A percentile compares a stretch with the other conserved stretches of the same genome.
Conservation (phyloP, 176 grass and related monocot genomes). For the Phoenix roebelenii region DNA sequence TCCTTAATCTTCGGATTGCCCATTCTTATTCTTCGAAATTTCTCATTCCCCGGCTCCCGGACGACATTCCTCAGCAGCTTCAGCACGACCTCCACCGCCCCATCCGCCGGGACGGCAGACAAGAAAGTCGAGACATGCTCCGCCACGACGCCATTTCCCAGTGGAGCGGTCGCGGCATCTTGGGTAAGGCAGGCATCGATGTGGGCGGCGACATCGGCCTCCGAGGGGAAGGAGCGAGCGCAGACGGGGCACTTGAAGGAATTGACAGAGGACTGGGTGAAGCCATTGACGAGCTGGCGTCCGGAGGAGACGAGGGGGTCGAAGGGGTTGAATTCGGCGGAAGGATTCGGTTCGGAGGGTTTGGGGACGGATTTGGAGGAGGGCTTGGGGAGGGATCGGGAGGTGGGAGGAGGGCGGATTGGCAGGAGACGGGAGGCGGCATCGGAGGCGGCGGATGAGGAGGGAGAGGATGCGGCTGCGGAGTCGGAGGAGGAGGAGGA, state of each 20-base stretch:
- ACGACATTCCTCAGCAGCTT: slow-evolving; percentile 58
- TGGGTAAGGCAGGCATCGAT: slow-evolving; percentile 55
- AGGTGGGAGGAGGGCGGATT: slow-evolving; percentile 2
- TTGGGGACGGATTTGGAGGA: slow-evolving; percentile 8
- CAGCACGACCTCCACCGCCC: slow-evolving; percentile 51
- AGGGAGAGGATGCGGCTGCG: neutral
- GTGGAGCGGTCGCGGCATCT: neutral
- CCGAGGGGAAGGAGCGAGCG: slow-evolving; percentile 39
- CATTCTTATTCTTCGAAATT: slow-evolving; percentile 69
- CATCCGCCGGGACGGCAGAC: slow-evolving; percentile 29
- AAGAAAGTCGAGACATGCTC: slow-evolving; percentile 47
- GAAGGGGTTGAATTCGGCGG: slow-evolving; percentile 34
- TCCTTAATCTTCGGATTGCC: slow-evolving; percentile 90
- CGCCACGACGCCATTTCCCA: slow-evolving; percentile 17
- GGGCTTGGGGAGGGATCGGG: slow-evolving; percentile 9
- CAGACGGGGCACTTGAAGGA: slow-evolving; percentile 54
- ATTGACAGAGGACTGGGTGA: neutral
- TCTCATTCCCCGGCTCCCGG: slow-evolving; percentile 55
- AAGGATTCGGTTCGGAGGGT: slow-evolving; percentile 7
- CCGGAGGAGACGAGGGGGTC: slow-evolving; percentile 39
- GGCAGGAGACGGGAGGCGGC: slow-evolving; percentile 26
- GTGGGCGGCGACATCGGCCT: slow-evolving; percentile 50
- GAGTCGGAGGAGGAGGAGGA: slow-evolving; percentile 25
- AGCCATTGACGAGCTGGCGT: slow-evolving; percentile 17
- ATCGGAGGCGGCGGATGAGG: slow-evolving; percentile 15